Evolutionary conservation across 768 basidiomycete genomes (phyloP), one percentile per base, ranked within the genome.

Genomic region (Termitomyces sp.): DNA sequence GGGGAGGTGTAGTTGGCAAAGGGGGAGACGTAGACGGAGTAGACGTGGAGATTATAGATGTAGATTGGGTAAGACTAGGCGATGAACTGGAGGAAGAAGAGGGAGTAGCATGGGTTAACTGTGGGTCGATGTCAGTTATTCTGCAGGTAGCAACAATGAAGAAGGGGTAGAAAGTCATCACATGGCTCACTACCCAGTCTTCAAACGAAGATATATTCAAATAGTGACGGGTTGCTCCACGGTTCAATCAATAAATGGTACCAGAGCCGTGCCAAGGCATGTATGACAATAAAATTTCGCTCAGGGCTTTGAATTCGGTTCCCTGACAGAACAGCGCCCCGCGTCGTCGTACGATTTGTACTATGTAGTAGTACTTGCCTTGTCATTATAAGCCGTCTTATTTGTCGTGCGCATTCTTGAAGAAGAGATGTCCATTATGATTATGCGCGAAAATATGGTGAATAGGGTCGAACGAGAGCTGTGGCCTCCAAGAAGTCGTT

Each of bases 1-100:
- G 74, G n/a, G 74, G 74, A 3, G 79, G 79, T 0, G 81, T 81
- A 5, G 64, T 63, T 5, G 76, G 78, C 23, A 70, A 67, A 3
- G 74, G 71, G 0, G 76, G 76, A 14, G 78, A 77, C 32, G 69
- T 72, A 6, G 78, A 76, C 14, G 72, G 72, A 28, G 69, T 70
- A 21, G 72, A 73, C 57, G 70, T 66, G 43, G 69, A 69, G 47
- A 61, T 44, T 25, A 43, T 71, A 17, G 75, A 77, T 27, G 67
- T 65, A n/a, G 76, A 76, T 54, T 75, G 74, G 8, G 74, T 73
- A 32, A 75, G 66, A 17, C 71, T 69, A 40, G 76, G 76, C 23
- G 74, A 73, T 3, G 73, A 72, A 50, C 67, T 66, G 19, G 68
- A 64, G 25, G 75, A 72, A 17, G 75, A 73, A 16, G 71, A 63